phyloP scores from a whole-genome alignment of 768 basidiomycete species.

The Hirschioporus abietinus region DNA sequence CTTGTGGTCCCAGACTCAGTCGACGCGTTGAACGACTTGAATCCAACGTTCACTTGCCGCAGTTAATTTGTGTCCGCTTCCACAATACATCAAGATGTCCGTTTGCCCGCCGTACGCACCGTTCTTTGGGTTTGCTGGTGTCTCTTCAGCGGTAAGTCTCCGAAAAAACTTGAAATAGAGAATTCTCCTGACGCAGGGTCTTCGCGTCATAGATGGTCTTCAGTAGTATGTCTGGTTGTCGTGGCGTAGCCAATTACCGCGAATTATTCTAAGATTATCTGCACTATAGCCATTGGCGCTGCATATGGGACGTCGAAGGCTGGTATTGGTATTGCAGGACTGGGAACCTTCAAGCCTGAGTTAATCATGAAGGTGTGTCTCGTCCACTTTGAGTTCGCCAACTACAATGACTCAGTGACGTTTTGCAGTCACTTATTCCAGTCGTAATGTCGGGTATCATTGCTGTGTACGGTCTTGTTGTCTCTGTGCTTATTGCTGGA shows the following conservation, averaged over 20 bases:
- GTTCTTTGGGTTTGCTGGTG: conserved; percentile 97
- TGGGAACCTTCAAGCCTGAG: conserved; percentile 92
- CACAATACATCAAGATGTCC: conserved; percentile 21
- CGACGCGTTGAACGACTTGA: background rate
- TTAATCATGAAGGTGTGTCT: conserved; percentile 90
- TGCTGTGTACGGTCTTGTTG: conserved; percentile 94
- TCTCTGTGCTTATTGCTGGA: conserved; percentile 88
- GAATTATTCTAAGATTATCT: conserved; percentile 7
- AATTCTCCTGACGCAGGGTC: conserved; percentile 3
- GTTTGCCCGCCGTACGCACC: conserved; percentile 90
- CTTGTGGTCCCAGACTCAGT: too few relatives aligned
- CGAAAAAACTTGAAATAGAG: background rate
- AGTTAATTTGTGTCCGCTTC: background rate
- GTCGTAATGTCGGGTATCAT: conserved; percentile 99
- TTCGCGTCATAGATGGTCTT: conserved; percentile 78
- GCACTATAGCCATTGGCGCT: conserved; percentile 76
- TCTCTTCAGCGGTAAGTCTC: conserved; percentile 80
- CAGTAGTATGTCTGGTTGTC: conserved; percentile 62
- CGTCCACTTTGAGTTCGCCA: background rate
- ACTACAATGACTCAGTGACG: background rate
- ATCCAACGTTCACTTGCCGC: background rate
- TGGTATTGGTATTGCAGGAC: conserved; percentile 93
- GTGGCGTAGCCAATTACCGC: background rate
- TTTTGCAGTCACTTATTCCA: conserved; percentile 78
- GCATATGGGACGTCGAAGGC: conserved; percentile 96